Evolutionary conservation across 2,329 filamentous ascomycete genomes (phyloP).

Genomic region (Xylaria sp.): DNA sequence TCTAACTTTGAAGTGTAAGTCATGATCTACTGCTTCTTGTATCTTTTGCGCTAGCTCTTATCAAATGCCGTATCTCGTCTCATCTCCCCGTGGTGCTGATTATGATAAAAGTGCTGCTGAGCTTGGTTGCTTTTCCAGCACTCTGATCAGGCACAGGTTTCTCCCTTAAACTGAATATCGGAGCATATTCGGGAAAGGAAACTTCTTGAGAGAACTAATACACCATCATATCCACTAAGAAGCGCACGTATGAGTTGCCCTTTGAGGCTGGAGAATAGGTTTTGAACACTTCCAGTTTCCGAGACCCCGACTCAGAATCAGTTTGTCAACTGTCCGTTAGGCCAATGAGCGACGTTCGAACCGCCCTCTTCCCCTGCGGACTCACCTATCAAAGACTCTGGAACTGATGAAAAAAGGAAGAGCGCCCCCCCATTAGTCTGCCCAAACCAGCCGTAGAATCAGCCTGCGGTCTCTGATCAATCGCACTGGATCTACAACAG

Average conservation of each 20-base stretch:
- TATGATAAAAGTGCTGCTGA: not conserved
- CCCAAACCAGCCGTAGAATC: constrained; percentile 30
- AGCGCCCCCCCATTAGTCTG: constrained; percentile 41
- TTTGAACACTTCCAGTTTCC: constrained; percentile 41
- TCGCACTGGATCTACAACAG: constrained; percentile 33
- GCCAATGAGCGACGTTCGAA: constrained; percentile 39
- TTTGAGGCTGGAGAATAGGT: constrained; percentile 33
- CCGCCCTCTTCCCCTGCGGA: constrained; percentile 35
- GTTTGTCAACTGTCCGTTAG: constrained; percentile 39
- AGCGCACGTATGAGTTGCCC: constrained; percentile 13
- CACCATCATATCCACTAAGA: constrained; percentile 10
- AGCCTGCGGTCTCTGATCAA: constrained; percentile 35
- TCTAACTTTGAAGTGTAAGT: constrained; percentile 27
- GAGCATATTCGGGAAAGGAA: not conserved
- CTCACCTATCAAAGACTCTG: constrained; percentile 40
- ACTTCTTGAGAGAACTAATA: constrained; percentile 19
- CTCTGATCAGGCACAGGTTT: not conserved
- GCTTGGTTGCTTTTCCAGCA: not conserved
- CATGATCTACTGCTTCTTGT: not conserved
- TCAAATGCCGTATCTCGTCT: constrained; percentile 31
- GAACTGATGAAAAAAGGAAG: constrained; percentile 38
- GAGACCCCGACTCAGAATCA: constrained; percentile 45
- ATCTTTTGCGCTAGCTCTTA: constrained; percentile 25
- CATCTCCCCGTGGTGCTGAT: constrained; percentile 3
- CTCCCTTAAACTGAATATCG: not conserved